These are phyloP conservation scores for Leccinum colubrinum DNA, from an alignment of 1,284 basidiomycete species.

Conservation along the genomic window DNA sequence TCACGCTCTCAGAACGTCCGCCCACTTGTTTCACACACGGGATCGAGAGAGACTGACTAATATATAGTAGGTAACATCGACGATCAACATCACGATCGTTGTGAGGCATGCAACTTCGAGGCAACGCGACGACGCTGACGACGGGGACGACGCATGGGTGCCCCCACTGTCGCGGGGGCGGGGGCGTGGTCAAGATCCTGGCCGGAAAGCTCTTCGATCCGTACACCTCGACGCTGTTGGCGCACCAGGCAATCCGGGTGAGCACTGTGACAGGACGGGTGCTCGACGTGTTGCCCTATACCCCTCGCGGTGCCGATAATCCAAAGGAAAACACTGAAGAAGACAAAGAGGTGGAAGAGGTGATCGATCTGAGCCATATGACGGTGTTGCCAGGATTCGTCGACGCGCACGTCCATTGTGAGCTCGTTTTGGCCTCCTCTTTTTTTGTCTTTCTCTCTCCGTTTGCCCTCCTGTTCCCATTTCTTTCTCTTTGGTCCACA, in stretches of 20 bases:
- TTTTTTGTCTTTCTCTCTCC: too few relatives aligned
- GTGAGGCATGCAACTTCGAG: not conserved
- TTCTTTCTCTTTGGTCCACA: not conserved
- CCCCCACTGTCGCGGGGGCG: not conserved
- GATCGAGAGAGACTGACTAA: not conserved
- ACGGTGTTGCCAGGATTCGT: constrained; percentile 65
- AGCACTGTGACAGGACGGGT: constrained; percentile 37
- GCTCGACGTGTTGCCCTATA: constrained; percentile 26
- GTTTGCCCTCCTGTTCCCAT: too few relatives aligned
- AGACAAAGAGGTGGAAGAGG: constrained; percentile 14
- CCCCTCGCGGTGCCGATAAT: not conserved
- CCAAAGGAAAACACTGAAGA: not conserved
- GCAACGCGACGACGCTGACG: not conserved
- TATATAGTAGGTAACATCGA: not conserved
- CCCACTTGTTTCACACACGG: not conserved
- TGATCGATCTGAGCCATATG: constrained; percentile 46
- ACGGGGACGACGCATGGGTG: not conserved
- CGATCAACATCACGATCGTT: not conserved
- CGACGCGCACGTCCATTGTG: constrained; percentile 65
- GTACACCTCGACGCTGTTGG: constrained; percentile 31
- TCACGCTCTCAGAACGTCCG: not conserved
- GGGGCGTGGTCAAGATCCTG: constrained; percentile 18
- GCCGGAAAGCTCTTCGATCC: constrained; percentile 46
- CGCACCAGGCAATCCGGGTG: constrained; percentile 38
- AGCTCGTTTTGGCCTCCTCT: constrained; percentile 22